Evolutionary conservation across 768 basidiomycete species (phyloP).

Genomic region (Hemileccinum rubropunctum): DNA sequence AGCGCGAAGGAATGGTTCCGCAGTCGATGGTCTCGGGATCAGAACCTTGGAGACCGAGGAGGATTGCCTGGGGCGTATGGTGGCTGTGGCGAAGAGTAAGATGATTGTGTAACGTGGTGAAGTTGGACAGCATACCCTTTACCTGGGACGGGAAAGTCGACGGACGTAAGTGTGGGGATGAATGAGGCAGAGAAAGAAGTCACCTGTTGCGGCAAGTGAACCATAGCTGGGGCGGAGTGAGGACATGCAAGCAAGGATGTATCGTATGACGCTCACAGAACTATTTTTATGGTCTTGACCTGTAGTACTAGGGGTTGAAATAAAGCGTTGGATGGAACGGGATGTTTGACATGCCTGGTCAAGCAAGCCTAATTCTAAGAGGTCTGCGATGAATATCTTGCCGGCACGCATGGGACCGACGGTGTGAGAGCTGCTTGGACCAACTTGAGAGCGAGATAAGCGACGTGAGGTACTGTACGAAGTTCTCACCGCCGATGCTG

Average conservation of each 20-base stretch:
- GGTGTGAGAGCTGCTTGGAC: constrained; percentile 63
- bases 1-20: constrained; percentile 76
- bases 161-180: constrained; percentile 5
- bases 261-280: constrained; percentile 51
- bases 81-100: constrained; percentile 45
- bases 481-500: constrained; percentile 76
- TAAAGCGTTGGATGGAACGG: neutral
- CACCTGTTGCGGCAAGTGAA: constrained; percentile 89
- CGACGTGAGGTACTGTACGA: neutral
- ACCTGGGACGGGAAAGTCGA: constrained; percentile 38
- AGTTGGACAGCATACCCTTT: constrained; percentile 58
- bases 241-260: neutral
- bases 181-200: constrained; percentile 11
- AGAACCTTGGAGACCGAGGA: constrained; percentile 81
- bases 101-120: neutral
- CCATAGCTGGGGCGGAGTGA: constrained; percentile 60
- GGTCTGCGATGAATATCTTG: constrained; percentile 80
- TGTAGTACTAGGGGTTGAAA: constrained; percentile 2
- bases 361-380: constrained; percentile 64
- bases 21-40: constrained; percentile 95
- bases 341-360: constrained; percentile 49
- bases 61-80: constrained; percentile 84
- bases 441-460: constrained; percentile 41
- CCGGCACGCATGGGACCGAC: constrained; percentile 90
- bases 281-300: constrained; percentile 82